Evolutionary conservation across 176 grass and related monocot genomes (phyloP).

Genomic region (Carex myosuroides): DNA sequence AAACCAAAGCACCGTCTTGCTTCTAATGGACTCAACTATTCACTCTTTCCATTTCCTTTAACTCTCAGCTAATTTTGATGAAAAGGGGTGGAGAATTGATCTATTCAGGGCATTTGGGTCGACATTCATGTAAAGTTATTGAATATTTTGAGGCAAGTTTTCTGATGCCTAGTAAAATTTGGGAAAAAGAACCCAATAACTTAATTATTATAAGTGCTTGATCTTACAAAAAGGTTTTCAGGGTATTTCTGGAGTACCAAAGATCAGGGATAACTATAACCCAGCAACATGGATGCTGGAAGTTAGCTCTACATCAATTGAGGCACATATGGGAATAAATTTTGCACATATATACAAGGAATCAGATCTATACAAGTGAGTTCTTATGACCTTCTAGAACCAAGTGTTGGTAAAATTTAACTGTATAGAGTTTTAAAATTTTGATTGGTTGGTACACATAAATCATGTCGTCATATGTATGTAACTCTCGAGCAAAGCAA

Average conservation of each 20-base stretch:
- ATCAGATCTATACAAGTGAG: conserved; percentile 49
- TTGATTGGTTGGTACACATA: not conserved
- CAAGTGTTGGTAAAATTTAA: not conserved
- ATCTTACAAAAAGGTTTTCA: conserved; percentile 18
- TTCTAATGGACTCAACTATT: not conserved
- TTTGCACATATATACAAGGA: conserved; percentile 61
- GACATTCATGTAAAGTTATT: conserved; percentile 55
- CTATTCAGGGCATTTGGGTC: conserved; percentile 57
- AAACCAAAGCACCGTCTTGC: not conserved
- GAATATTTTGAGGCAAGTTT: conserved; percentile 71
- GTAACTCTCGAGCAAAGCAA: not conserved
- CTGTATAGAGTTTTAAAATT: not conserved
- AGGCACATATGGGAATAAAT: conserved; percentile 40
- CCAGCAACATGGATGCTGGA: conserved; percentile 87
- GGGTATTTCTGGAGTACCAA: conserved; percentile 45
- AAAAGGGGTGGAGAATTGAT: conserved; percentile 85
- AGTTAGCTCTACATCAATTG: conserved; percentile 54
- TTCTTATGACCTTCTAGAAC: not conserved
- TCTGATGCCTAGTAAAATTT: not conserved
- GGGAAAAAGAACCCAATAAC: not conserved
- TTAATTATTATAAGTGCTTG: not conserved
- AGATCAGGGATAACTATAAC: conserved; percentile 66
- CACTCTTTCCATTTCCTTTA: conserved; percentile 11
- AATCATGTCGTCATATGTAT: not conserved
- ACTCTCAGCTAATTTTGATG: conserved; percentile 61